These are phyloP conservation scores for Boehmeria nivea DNA, from an alignment of 306 rosid genomes.

Conservation along the genomic window DNA sequence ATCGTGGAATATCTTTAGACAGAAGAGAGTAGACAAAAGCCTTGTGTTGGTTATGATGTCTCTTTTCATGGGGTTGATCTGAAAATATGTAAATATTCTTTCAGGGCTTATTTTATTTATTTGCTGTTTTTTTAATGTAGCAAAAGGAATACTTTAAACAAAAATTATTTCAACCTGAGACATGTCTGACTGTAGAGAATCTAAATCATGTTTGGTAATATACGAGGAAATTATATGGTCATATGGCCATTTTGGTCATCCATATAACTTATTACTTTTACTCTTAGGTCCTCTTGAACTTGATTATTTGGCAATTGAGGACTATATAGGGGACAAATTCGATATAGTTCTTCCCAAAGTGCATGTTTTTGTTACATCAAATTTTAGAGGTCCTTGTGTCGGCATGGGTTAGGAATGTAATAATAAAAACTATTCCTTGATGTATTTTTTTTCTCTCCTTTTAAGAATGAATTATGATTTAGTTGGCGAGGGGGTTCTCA, in stretches of 20 bases:
- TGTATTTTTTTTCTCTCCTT: too few relatives aligned
- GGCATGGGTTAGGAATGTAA: too few relatives aligned
- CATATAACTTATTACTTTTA: too few relatives aligned
- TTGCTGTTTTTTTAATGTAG: not conserved
- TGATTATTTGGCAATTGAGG: too few relatives aligned
- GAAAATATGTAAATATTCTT: not conserved
- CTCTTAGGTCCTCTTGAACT: too few relatives aligned
- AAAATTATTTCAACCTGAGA: not conserved
- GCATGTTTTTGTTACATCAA: too few relatives aligned
- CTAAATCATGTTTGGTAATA: not conserved
- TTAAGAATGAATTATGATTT: too few relatives aligned
- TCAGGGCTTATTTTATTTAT: not conserved
- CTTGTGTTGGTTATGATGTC: slow-evolving; percentile 1
- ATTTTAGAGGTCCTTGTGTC: too few relatives aligned
- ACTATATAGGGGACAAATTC: too few relatives aligned
- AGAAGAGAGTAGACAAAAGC: slow-evolving; percentile 3
- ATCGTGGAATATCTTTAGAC: not conserved
- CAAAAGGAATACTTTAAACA: not conserved
- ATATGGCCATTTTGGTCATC: not conserved
- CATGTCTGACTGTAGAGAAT: slow-evolving; percentile 1
- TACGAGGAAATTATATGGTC: not conserved
- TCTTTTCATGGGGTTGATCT: not conserved
- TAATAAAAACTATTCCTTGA: too few relatives aligned
- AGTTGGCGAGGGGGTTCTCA: too few relatives aligned
- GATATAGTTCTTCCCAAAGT: too few relatives aligned